These are phyloP conservation scores for Barnettozyma siamensis DNA, from an alignment of 805 yeast species.

Conservation along the genomic window DNA sequence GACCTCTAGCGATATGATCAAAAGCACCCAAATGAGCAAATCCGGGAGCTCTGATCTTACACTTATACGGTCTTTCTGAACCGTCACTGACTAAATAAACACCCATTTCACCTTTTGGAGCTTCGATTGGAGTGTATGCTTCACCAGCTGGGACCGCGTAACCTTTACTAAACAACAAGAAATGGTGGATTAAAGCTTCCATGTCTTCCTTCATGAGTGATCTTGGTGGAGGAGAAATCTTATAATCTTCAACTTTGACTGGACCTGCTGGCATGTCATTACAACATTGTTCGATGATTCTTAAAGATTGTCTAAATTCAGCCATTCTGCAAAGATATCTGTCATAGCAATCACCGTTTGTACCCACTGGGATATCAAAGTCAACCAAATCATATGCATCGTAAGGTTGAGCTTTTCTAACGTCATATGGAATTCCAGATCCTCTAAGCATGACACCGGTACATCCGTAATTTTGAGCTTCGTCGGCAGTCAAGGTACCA, in stretches of 20 bases:
- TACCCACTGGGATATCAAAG: slow-evolving; percentile 81
- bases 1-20: slow-evolving; percentile 81
- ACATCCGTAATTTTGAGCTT: slow-evolving; percentile 73
- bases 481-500: slow-evolving; percentile 80
- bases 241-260: slow-evolving; percentile 84
- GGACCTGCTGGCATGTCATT: slow-evolving; percentile 92
- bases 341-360: slow-evolving; percentile 88
- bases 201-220: slow-evolving; percentile 81
- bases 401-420: slow-evolving; percentile 82
- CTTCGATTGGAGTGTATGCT: slow-evolving; percentile 87
- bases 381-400: slow-evolving; percentile 86
- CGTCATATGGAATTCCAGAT: slow-evolving; percentile 81
- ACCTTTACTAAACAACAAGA: slow-evolving; percentile 82
- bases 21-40: slow-evolving; percentile 87
- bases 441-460: slow-evolving; percentile 91
- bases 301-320: slow-evolving; percentile 84
- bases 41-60: slow-evolving; percentile 93
- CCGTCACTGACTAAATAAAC: slow-evolving; percentile 88
- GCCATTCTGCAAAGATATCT: slow-evolving; percentile 86
- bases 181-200: slow-evolving; percentile 90
- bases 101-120: slow-evolving; percentile 95
- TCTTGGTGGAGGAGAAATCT: slow-evolving; percentile 79
- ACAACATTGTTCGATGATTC: slow-evolving; percentile 85
- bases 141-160: slow-evolving; percentile 87
- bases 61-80: slow-evolving; percentile 83